These are phyloP conservation scores for Lobosporangium transversale DNA, from an alignment of 192 early-diverging fungal genomes.

Conservation along the genomic window DNA sequence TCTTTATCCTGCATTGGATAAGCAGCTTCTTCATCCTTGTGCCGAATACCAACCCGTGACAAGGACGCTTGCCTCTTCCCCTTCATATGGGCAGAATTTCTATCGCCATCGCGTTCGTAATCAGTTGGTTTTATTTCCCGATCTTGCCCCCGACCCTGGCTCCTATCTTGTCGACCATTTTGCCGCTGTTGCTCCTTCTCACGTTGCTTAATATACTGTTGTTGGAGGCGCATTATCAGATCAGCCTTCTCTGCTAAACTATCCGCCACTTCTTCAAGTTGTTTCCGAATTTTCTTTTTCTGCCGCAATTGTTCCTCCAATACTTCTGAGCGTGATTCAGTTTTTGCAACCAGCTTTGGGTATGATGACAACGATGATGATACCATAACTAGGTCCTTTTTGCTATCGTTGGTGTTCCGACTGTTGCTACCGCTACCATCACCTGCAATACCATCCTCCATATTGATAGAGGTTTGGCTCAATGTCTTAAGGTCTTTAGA, in stretches of 20 bases:
- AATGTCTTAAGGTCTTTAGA: slow-evolving; percentile 17
- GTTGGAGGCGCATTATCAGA: slow-evolving; percentile 17
- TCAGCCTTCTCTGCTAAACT: slow-evolving; percentile 30
- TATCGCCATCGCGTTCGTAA: neutral
- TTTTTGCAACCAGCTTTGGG: neutral
- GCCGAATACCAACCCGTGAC: too few relatives aligned
- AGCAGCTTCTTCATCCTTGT: too few relatives aligned
- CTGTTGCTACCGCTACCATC: neutral
- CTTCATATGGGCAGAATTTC: neutral
- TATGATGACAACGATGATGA: neutral
- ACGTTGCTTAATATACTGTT: slow-evolving; percentile 11
- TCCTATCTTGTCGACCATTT: neutral
- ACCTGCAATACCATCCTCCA: neutral
- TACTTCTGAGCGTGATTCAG: neutral
- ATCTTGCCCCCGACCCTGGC: neutral
- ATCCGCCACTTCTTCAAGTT: slow-evolving; percentile 17
- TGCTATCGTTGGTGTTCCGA: neutral
- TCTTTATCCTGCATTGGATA: neutral
- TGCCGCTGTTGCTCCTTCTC: neutral
- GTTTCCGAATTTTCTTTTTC: slow-evolving; percentile 15
- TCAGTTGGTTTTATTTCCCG: neutral
- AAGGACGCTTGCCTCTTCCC: neutral
- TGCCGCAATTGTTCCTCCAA: slow-evolving; percentile 10
- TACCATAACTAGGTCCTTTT: neutral
- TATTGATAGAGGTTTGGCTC: neutral